Conservation (phyloP, 75 land plant genomes). For the Chamaecyparis obtusa region DNA sequence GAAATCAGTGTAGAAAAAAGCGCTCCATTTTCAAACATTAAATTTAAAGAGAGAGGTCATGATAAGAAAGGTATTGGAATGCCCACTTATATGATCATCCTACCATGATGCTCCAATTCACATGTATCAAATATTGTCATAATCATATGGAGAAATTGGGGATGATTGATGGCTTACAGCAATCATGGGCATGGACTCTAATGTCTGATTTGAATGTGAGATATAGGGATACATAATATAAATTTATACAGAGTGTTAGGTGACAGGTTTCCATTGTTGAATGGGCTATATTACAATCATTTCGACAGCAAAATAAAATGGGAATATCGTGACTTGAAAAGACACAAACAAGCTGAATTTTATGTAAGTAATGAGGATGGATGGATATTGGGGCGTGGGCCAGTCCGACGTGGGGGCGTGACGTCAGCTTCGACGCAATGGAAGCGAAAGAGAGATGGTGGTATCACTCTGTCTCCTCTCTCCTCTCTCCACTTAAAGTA, state of each 20-base stretch:
- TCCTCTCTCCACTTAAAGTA: neutral
- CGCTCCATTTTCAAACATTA: neutral
- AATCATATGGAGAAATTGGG: slow-evolving; percentile 7
- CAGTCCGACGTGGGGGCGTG: neutral
- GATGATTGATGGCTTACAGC: neutral
- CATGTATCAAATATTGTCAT: neutral
- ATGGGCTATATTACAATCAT: neutral
- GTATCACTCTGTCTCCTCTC: neutral
- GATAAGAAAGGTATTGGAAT: slow-evolving; percentile 4
- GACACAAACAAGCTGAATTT: slow-evolving; percentile 1
- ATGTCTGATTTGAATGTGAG: neutral
- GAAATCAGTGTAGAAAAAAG: slow-evolving; percentile 1
- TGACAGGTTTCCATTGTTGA: neutral
- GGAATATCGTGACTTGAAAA: neutral
- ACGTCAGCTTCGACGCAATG: neutral
- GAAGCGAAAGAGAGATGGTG: neutral
- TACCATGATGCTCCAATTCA: neutral
- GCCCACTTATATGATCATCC: slow-evolving; percentile 4
- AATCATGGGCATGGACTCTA: neutral
- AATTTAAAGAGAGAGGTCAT: neutral
- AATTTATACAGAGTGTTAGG: neutral
- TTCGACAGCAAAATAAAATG: neutral
- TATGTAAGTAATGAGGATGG: slow-evolving; percentile 1
- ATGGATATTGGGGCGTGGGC: neutral
- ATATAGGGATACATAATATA: neutral